phyloP scores from a whole-genome alignment of 2,329 filamentous ascomycete genomes.

The Aciculosporium take region DNA sequence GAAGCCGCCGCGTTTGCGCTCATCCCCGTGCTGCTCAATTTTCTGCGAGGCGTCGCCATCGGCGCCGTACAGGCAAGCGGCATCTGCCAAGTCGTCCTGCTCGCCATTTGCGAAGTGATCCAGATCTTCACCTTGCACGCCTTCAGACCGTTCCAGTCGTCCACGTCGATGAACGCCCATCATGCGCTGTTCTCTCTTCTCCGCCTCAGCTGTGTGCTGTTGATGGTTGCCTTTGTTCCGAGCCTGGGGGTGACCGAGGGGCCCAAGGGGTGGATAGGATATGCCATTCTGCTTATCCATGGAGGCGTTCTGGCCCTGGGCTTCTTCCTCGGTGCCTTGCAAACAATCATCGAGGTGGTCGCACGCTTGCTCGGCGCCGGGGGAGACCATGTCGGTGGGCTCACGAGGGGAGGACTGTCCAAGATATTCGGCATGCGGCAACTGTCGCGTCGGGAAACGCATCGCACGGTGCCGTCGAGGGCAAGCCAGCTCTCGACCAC shows the following conservation, averaged over 20 bases:
- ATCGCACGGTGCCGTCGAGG: slow-evolving; percentile 49
- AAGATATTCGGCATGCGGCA: slow-evolving; percentile 90
- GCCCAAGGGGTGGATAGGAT: slow-evolving; percentile 87
- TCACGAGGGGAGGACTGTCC: slow-evolving; percentile 66
- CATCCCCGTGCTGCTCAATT: slow-evolving; percentile 70
- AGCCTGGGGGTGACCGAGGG: slow-evolving; percentile 65
- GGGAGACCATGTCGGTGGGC: slow-evolving; percentile 53
- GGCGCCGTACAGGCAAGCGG: slow-evolving; percentile 87
- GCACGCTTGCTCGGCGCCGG: slow-evolving; percentile 74
- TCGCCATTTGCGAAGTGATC: slow-evolving; percentile 90
- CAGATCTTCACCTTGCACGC: slow-evolving; percentile 75
- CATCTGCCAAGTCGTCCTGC: slow-evolving; percentile 79
- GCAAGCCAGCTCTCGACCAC: slow-evolving; percentile 73
- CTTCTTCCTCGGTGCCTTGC: slow-evolving; percentile 83
- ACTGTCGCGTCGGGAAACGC: slow-evolving; percentile 57
- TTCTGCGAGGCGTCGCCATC: slow-evolving; percentile 77
- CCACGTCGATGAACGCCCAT: slow-evolving; percentile 95
- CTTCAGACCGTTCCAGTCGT: slow-evolving; percentile 76
- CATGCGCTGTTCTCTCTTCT: slow-evolving; percentile 72
- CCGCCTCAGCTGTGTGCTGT: slow-evolving; percentile 59
- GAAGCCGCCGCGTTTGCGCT: slow-evolving; percentile 82
- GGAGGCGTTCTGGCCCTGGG: slow-evolving; percentile 74
- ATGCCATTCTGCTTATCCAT: slow-evolving; percentile 77
- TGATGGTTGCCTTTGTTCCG: slow-evolving; percentile 75
- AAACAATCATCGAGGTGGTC: slow-evolving; percentile 79